Conservation (phyloP, 2,329 filamentous ascomycete genomes). For the Fusarium oligoseptatum region DNA sequence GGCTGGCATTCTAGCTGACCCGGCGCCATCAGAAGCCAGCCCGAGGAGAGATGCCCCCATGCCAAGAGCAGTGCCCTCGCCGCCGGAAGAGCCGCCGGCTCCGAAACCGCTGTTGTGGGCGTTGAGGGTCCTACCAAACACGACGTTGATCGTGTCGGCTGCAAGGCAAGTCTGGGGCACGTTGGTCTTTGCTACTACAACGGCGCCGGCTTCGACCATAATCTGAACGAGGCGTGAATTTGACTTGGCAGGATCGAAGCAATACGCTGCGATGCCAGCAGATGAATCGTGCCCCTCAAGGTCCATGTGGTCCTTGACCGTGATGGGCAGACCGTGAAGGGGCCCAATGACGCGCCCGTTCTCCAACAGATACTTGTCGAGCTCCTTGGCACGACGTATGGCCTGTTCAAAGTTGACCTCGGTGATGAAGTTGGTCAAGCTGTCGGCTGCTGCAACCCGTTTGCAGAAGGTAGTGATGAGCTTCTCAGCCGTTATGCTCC, state of each 20-base stretch:
- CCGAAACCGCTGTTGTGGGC: background rate
- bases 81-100: background rate
- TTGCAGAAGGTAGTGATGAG: background rate
- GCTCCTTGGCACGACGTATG: background rate
- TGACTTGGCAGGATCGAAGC: background rate
- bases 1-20: background rate
- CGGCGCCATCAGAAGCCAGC: background rate
- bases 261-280: background rate
- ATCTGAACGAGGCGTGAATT: background rate
- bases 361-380: background rate
- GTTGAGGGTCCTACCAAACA: background rate
- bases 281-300: background rate
- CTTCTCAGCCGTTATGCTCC: background rate
- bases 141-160: background rate
- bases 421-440: background rate
- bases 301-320: background rate
- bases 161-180: background rate
- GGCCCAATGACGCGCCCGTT: background rate
- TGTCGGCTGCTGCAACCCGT: background rate
- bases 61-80: background rate
- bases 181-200: background rate
- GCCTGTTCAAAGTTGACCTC: background rate
- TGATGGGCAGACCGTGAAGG: background rate
- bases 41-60: background rate
- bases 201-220: background rate